A percentile compares a stretch with the other conserved stretches of the same genome.
Conservation (phyloP, 2,329 filamentous ascomycete genomes). For the Botrytis sinoallii region DNA sequence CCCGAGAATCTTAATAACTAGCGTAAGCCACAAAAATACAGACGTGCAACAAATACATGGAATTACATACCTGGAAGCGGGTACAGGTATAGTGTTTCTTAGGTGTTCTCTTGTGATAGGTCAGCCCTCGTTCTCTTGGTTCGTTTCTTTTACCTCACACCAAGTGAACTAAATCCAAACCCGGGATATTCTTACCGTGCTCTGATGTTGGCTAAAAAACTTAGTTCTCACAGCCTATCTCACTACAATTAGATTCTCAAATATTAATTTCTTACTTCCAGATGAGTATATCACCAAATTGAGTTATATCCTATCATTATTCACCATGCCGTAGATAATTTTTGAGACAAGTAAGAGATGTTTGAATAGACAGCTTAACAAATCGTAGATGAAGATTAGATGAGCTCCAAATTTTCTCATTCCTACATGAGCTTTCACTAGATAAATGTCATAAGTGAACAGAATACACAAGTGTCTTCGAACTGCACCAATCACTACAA, state of each 20-base stretch:
- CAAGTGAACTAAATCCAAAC: neutral
- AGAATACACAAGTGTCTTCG: neutral
- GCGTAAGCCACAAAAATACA: neutral
- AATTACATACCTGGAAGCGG: neutral
- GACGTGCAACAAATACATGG: neutral
- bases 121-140: no score
- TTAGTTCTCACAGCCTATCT: neutral
- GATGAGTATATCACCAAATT: neutral
- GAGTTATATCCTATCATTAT: neutral
- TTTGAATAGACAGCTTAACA: neutral
- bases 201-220: neutral
- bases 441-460: neutral
- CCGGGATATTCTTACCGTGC: neutral
- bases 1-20: neutral
- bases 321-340: no score
- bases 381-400: neutral
- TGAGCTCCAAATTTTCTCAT: neutral
- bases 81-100: neutral
- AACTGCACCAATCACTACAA: no score
- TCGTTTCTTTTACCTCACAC: neutral
- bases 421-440: neutral
- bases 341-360: neutral
- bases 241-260: neutral
- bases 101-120: neutral
- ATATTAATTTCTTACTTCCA: neutral